These are phyloP conservation scores for Thraustochytrium striatum DNA, from an alignment of 352 stramenopile species.

Conservation along the genomic window DNA sequence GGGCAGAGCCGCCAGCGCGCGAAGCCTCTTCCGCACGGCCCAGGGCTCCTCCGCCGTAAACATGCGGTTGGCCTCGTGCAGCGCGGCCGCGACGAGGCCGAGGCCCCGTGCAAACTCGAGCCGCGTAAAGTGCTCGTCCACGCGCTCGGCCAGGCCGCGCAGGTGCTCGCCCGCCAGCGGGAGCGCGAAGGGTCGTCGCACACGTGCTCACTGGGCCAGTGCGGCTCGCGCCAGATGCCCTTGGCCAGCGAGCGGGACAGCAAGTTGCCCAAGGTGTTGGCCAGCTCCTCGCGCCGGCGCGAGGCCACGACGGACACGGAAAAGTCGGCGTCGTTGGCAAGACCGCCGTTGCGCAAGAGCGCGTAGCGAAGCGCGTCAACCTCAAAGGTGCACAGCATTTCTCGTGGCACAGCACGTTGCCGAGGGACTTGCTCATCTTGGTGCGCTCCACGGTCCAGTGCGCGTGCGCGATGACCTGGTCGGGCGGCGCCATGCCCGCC, in stretches of 20 bases:
- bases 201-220: not conserved
- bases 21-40: constrained; percentile 30
- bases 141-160: not conserved
- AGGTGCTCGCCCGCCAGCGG: not conserved
- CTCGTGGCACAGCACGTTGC: constrained; percentile 93
- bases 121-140: constrained; percentile 18
- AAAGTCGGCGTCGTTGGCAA: constrained; percentile 79
- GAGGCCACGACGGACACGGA: constrained; percentile 76
- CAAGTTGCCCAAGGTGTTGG: constrained; percentile 82
- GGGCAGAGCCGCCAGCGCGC: not conserved
- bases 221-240: not conserved
- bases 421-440: constrained; percentile 99
- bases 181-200: not conserved
- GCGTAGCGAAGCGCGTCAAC: constrained; percentile 83
- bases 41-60: constrained; percentile 49
- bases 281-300: constrained; percentile 78
- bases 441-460: constrained; percentile 97
- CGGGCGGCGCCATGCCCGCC: constrained; percentile 82
- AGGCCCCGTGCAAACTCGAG: constrained; percentile 30
- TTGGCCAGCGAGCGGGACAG: constrained; percentile 46
- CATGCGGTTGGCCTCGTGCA: constrained; percentile 47
- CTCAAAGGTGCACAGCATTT: constrained; percentile 78
- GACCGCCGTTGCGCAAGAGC: constrained; percentile 72
- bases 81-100: constrained; percentile 21
- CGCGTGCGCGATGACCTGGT: constrained; percentile 91